Base-by-base conservation (phyloP, 2,329 filamentous ascomycete genomes). In the Botrytis galanthina region DNA sequence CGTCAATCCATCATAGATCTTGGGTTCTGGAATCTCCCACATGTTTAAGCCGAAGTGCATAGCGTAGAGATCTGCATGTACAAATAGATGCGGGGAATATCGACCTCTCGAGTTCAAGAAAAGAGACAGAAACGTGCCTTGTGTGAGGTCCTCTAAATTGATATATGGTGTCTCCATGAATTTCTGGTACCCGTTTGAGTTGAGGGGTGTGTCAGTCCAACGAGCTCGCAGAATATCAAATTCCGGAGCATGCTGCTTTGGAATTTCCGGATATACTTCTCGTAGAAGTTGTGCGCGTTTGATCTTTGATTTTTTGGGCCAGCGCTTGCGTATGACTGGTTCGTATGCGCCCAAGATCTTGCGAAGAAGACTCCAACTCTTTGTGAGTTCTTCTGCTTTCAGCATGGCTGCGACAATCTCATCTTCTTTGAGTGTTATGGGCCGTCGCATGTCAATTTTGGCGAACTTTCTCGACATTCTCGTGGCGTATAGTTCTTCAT, bases 61-160 rank as follows among this genome's bases (percentile, higher is more conserved):
- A 26, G 63, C 32, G 63, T 66, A 66, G 29, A 51, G 8, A n/a
- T 66, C 63, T 14, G 32, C 32, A 51, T 66, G 44, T 14, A 32
- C 29, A 51, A 66, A 66, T 9, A 51, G 62, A 8, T 66, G 29
- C 22, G 63, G 63, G 8, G 44, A 14, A 26, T 48, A 32, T 16
- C 29, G 63, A 37, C 44, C 44, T 66, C 63, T 48, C 2, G 63
- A 51, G 29, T 51, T 66, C 44, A 66, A 14, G 6, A 66, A 66
- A 3, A 66, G 63, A 37, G 63, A 44, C 3, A 66, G n/a, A 22
- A 51, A 66, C 29, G 51, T 66, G 44, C 63, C 29, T 37, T 66
- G 29, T 7, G 20, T 16, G 14, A 66, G 44, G 32, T 51, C 44
- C 14, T 66, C 63, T 29, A 37, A n/a, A n/a, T 66, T 66, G 2